Percentiles rank a stretch among this genome's conserved stretches.
phyloP scores from a whole-genome alignment of 1,284 basidiomycete species.

The Heterobasidion parviporum region DNA sequence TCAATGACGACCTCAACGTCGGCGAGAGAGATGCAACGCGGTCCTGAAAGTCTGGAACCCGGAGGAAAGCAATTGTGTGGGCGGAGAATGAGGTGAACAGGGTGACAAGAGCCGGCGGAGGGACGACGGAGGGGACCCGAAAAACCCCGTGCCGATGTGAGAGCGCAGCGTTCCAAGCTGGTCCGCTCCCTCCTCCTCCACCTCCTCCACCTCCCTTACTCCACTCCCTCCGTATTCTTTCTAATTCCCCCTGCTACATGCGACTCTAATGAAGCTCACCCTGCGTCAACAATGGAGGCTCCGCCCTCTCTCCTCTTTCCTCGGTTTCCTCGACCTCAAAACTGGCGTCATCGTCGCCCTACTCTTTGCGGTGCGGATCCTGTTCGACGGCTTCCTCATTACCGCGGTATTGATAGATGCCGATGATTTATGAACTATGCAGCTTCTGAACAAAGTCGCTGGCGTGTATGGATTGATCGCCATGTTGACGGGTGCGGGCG shows the following conservation, averaged over 20 bases:
- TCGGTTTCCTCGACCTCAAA: constrained; percentile 83
- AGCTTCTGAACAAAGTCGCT: constrained; percentile 97
- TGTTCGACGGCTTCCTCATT: neutral
- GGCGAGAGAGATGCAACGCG: too few relatives aligned
- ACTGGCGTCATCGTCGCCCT: constrained; percentile 81
- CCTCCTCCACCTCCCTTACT: neutral
- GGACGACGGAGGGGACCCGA: too few relatives aligned
- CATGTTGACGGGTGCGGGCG: constrained; percentile 77
- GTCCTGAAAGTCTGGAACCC: too few relatives aligned
- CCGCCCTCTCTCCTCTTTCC: constrained; percentile 74
- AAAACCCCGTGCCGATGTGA: too few relatives aligned
- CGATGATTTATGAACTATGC: constrained; percentile 7
- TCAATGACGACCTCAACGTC: too few relatives aligned
- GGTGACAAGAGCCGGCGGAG: too few relatives aligned
- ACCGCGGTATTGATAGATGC: neutral
- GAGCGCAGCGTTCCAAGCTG: too few relatives aligned
- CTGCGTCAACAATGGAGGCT: constrained; percentile 73
- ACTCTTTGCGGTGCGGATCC: constrained; percentile 64
- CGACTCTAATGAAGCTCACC: constrained; percentile 58
- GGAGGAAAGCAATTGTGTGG: too few relatives aligned
- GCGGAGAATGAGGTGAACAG: too few relatives aligned
- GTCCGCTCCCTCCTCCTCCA: neutral
- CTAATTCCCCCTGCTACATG: constrained; percentile 2
- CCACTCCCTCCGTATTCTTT: neutral
- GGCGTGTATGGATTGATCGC: constrained; percentile 95